Evolutionary conservation across 75 land plant genomes (phyloP), one percentile per base, ranked within the genome.

Genomic region (Pinus tabuliformis): DNA sequence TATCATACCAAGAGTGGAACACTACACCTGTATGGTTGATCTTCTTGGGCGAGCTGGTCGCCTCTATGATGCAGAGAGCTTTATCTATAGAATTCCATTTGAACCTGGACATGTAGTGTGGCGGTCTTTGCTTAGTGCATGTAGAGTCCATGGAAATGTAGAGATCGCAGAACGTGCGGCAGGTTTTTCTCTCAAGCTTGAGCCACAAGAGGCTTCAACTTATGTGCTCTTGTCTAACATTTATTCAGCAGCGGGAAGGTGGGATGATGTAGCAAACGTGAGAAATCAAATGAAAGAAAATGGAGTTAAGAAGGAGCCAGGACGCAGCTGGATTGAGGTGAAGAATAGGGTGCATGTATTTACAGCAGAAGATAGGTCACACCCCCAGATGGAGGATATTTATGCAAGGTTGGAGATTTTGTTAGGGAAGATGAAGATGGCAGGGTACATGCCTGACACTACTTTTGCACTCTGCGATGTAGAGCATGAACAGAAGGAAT

Each of bases 141-240:
- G 77, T 36, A 75, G 61, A 61, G 61, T 59, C 22, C 77, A 75
- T 59, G 57, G 63, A 58, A 18, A 75, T 30, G 28, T 37, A 59
- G 77, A 75, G 22, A 68, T 75, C 18, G 77, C 30, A 8, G 52
- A 45, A 45, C 52, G 52, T 45, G 80, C 76, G 33, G 80, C 84
- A 26, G 73, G 66, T 20, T 16, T 59, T 56, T 57, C 78, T 33
- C 37, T 82, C 14, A 42, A 73, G 59, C 9, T 78, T 24, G 74
- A 77, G 21, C 80, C 84, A 56, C 15, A 21, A 0, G 59, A 80
- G 56, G 62, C 78, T 57, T 17, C 78, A 54, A 78, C 82, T 8
- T 56, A 49, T 57, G 56, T 68, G 9, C 58, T 75, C 36, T 59
- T 80, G 17, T 65, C 78, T 13, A 79, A 73, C 28, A 76, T 76